Percentiles rank a stretch among this genome's conserved stretches.
Evolutionary conservation across 257 asterid genomes (phyloP).

Genomic region (Solanum raphanifolium): DNA sequence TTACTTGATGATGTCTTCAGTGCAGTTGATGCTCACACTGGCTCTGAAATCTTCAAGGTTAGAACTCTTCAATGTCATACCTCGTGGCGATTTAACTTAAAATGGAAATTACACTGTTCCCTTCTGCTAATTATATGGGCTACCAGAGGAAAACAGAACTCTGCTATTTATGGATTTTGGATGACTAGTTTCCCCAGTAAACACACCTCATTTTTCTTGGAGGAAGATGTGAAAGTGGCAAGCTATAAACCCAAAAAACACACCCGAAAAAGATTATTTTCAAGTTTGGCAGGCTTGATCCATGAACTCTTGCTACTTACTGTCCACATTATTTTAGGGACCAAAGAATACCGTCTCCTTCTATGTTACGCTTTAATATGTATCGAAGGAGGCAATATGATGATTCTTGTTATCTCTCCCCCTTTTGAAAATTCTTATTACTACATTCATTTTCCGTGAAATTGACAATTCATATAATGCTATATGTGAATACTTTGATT

Average conservation of each 20-base stretch:
- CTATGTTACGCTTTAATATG: neutral
- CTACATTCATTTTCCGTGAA: neutral
- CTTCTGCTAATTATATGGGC: neutral
- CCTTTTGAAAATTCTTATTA: neutral
- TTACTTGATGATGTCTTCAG: conserved; percentile 90
- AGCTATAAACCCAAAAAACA: neutral
- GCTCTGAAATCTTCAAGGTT: conserved; percentile 93
- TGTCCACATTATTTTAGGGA: neutral
- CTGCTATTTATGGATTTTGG: neutral
- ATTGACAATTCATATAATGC: neutral
- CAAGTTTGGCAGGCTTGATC: neutral
- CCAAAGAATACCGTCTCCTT: neutral
- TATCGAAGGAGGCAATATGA: neutral
- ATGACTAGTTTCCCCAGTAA: neutral
- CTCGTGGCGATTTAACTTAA: neutral
- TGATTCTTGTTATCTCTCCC: neutral
- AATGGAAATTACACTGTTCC: neutral
- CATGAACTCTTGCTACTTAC: neutral
- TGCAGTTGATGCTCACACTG: conserved; percentile 99
- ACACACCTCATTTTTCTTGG: neutral
- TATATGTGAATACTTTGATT: neutral
- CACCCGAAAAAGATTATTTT: neutral
- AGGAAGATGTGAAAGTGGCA: neutral
- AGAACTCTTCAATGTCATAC: neutral
- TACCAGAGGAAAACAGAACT: neutral